phyloP scores from a whole-genome alignment of 2,329 filamentous ascomycete species.

The Aspergillus sp. region DNA sequence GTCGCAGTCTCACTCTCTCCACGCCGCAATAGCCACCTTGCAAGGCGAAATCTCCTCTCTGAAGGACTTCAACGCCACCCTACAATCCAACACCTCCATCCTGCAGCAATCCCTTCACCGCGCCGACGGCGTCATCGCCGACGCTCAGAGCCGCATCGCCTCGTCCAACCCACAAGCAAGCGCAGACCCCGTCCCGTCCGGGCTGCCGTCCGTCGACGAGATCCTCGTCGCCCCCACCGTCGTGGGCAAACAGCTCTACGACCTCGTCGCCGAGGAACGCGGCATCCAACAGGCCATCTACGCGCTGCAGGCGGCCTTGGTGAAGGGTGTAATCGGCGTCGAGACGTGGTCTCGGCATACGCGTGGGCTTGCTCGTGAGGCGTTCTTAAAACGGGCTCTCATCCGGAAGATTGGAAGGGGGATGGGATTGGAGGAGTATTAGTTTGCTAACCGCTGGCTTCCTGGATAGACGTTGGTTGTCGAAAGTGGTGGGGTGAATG shows the following conservation, averaged over 20 bases:
- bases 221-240: conserved; percentile 90
- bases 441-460: conserved; percentile 10
- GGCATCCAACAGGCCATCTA: conserved; percentile 85
- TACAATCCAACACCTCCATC: conserved; percentile 74
- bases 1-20: conserved; percentile 76
- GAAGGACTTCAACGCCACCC: conserved; percentile 65
- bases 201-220: conserved; percentile 77
- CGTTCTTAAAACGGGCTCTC: conserved; percentile 45
- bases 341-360: conserved; percentile 49
- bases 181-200: conserved; percentile 33
- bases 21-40: conserved; percentile 64
- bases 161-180: conserved; percentile 16
- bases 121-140: conserved; percentile 74
- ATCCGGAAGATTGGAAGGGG: conserved; percentile 46
- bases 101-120: conserved; percentile 73
- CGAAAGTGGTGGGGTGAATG: background rate
- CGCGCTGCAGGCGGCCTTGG: conserved; percentile 47
- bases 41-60: conserved; percentile 72
- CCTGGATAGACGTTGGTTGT: conserved; percentile 6
- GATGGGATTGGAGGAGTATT: conserved; percentile 40
- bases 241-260: conserved; percentile 89
- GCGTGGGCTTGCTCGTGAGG: conserved; percentile 46
- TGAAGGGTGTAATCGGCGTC: conserved; percentile 43
- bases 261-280: conserved; percentile 81
- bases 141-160: conserved; percentile 59